Evolutionary conservation across 2,329 filamentous ascomycete genomes (phyloP).

Genomic region (Paecilomyces formosus): DNA sequence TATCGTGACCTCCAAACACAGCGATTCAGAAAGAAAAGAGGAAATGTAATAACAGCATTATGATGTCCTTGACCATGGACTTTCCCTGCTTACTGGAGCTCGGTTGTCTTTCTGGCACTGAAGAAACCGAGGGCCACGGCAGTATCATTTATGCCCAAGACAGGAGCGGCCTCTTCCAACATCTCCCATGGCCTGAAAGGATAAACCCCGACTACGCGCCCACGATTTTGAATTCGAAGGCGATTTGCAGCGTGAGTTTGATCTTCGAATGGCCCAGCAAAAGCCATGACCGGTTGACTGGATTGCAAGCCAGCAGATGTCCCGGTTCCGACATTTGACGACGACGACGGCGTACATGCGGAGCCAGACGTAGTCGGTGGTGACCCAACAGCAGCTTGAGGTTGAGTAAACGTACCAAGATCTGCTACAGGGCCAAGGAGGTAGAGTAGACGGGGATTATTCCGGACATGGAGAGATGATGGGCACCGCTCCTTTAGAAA

Average conservation of each 20-base stretch:
- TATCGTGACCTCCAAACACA: background rate
- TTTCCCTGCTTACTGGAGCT: background rate
- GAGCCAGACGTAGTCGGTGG: constrained; percentile 25
- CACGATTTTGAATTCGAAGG: constrained; percentile 31
- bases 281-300: constrained; percentile 3
- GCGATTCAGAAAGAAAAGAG: background rate
- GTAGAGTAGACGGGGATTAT: constrained; percentile 32
- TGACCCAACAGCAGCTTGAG: constrained; percentile 19
- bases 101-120: constrained; percentile 29
- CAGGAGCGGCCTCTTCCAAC: constrained; percentile 37
- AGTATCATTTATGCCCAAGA: constrained; percentile 38
- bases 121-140: constrained; percentile 36
- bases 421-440: constrained; percentile 34
- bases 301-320: constrained; percentile 13
- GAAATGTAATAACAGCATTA: background rate
- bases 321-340: constrained; percentile 12
- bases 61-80: background rate
- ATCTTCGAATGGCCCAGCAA: constrained; percentile 16
- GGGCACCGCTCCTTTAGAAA: constrained; percentile 37
- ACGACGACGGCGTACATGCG: constrained; percentile 19
- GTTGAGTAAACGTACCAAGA: constrained; percentile 8
- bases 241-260: constrained; percentile 19
- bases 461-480: constrained; percentile 28
- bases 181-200: constrained; percentile 37
- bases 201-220: constrained; percentile 26